A percentile compares a stretch with the other conserved stretches of the same genome.
Evolutionary conservation across 2,329 filamentous ascomycete genomes (phyloP).

Genomic region (Alternaria sp.): DNA sequence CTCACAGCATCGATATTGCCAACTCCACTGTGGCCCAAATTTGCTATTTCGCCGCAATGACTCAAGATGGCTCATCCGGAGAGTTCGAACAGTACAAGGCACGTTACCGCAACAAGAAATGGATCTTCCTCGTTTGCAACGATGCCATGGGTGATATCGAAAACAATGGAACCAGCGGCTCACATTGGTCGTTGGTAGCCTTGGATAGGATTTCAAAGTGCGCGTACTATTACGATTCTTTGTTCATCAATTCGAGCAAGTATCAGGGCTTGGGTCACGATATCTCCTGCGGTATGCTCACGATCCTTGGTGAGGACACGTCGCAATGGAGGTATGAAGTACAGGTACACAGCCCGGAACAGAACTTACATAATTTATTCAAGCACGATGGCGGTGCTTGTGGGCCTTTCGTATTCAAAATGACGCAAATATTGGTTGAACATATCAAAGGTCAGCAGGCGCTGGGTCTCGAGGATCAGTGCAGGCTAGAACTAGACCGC

Average conservation of each 20-base stretch:
- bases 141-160: slow-evolving; percentile 24
- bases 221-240: slow-evolving; percentile 33
- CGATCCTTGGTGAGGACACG: slow-evolving; percentile 23
- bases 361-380: slow-evolving; percentile 24
- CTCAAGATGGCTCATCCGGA: slow-evolving; percentile 3
- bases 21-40: slow-evolving; percentile 27
- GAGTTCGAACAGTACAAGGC: slow-evolving; percentile 20
- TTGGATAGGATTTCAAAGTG: slow-evolving; percentile 19
- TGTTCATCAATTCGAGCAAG: background rate
- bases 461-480: slow-evolving; percentile 3
- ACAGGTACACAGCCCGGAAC: slow-evolving; percentile 21
- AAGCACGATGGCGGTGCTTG: slow-evolving; percentile 28
- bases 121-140: slow-evolving; percentile 41
- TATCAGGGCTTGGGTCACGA: slow-evolving; percentile 2
- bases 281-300: slow-evolving; percentile 18
- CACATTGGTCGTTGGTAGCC: slow-evolving; percentile 37
- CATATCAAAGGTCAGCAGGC: slow-evolving; percentile 7
- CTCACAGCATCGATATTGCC: slow-evolving; percentile 28
- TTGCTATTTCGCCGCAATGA: slow-evolving; percentile 14
- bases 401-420: slow-evolving; percentile 32
- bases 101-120: slow-evolving; percentile 27
- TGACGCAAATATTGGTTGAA: slow-evolving; percentile 16
- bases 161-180: slow-evolving; percentile 16
- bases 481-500: background rate
- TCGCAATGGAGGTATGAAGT: background rate